A percentile compares a stretch with the other conserved stretches of the same genome.
Evolutionary conservation across 1,139 yeast species (phyloP).

Genomic region (Geotrichum cucujoidarum): DNA sequence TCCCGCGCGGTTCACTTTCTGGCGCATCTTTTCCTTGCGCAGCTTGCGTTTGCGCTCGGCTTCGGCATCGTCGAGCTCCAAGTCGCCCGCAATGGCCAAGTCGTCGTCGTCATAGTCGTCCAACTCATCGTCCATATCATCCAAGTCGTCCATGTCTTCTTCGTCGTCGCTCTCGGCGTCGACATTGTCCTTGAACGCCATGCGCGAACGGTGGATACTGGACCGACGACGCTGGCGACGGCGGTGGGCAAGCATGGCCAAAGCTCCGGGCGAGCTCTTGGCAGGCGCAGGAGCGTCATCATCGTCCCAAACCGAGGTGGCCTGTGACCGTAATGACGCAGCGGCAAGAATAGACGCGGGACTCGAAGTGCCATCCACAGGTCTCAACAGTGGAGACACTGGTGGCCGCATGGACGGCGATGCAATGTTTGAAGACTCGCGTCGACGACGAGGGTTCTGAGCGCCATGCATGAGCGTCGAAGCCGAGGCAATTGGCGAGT

Average conservation of each 20-base stretch:
- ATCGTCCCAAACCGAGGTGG: conserved; percentile 17
- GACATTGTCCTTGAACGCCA: conserved; percentile 18
- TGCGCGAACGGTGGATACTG: conserved; percentile 18
- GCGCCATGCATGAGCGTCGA: conserved; percentile 8
- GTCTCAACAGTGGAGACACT: conserved; percentile 16
- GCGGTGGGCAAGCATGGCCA: conserved; percentile 13
- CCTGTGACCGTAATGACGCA: conserved; percentile 8
- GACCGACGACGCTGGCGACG: conserved; percentile 18
- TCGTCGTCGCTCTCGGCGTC: conserved; percentile 17
- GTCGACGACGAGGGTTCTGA: conserved; percentile 2
- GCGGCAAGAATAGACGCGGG: conserved; percentile 10
- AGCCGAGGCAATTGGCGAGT: conserved; percentile 22
- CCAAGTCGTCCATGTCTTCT: conserved; percentile 14
- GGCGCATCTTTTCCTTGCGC: conserved; percentile 8
- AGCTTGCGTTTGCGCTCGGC: conserved; percentile 11
- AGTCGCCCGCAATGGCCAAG: conserved; percentile 19
- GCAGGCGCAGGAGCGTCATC: conserved; percentile 15
- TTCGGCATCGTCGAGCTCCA: conserved; percentile 18
- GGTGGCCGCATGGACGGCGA: conserved; percentile 16
- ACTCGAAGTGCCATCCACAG: conserved; percentile 12
- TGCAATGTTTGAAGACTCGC: conserved; percentile 5
- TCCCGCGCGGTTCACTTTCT: conserved; percentile 1
- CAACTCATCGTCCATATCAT: conserved; percentile 11
- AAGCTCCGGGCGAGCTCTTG: conserved; percentile 14
- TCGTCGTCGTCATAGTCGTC: conserved; percentile 19